Percentiles rank a stretch among this genome's conserved stretches.
Evolutionary conservation across 2,329 filamentous ascomycete species (phyloP).

Genomic region (Paracorniculantispora psalliotae): DNA sequence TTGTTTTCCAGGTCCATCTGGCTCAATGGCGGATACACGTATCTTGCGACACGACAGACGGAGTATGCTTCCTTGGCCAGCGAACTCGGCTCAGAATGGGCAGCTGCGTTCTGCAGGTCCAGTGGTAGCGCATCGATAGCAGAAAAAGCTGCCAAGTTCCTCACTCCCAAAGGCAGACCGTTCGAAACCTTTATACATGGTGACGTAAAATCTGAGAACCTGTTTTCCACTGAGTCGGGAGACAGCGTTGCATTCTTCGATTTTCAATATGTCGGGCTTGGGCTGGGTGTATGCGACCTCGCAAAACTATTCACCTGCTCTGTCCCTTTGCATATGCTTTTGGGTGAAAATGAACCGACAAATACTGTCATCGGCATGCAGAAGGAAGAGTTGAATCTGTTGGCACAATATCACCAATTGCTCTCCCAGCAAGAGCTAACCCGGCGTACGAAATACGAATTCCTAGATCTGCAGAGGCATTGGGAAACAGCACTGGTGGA

Average conservation of each 20-base stretch:
- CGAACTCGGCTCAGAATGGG: constrained; percentile 52
- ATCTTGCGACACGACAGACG: constrained; percentile 55
- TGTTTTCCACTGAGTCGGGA: constrained; percentile 50
- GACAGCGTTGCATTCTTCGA: constrained; percentile 59
- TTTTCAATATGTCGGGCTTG: constrained; percentile 63
- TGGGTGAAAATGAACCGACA: constrained; percentile 22
- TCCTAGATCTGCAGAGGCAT: constrained; percentile 50
- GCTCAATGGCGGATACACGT: constrained; percentile 66
- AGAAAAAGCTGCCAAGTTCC: constrained; percentile 47
- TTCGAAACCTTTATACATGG: constrained; percentile 60
- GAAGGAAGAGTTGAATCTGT: constrained; percentile 43
- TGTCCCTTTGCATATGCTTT: constrained; percentile 51
- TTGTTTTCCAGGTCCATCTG: constrained; percentile 37
- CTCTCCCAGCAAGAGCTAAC: constrained; percentile 24
- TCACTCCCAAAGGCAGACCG: constrained; percentile 40
- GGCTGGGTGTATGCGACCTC: constrained; percentile 60
- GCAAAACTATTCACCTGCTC: constrained; percentile 65
- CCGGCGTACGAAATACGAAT: constrained; percentile 38
- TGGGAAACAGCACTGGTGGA: constrained; percentile 65
- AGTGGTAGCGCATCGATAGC: constrained; percentile 34
- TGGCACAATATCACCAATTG: constrained; percentile 43
- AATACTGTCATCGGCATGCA: constrained; percentile 42
- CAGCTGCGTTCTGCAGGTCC: constrained; percentile 38
- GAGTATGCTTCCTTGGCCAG: constrained; percentile 48
- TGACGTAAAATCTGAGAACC: constrained; percentile 65